phyloP scores from a whole-genome alignment of 2,329 filamentous ascomycete genomes.

The Trichoderma sp. region DNA sequence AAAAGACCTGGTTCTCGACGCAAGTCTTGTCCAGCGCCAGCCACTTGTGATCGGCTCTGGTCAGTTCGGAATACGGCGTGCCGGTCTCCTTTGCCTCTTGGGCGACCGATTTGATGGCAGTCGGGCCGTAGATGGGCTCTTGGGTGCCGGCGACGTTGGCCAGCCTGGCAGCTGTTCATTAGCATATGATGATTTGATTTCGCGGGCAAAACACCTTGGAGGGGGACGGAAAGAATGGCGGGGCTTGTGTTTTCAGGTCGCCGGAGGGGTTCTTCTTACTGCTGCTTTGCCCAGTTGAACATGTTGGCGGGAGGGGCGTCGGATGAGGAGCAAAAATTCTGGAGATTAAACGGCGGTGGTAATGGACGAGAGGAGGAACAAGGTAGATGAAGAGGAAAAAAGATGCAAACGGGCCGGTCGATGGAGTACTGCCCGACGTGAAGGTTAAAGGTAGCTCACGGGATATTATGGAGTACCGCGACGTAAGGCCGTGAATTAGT shows the following conservation, averaged over 20 bases:
- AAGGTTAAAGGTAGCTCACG: background rate
- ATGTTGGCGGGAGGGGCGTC: conserved; percentile 50
- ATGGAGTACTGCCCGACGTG: conserved; percentile 8
- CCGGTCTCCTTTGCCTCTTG: conserved; percentile 67
- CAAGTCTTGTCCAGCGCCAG: conserved; percentile 75
- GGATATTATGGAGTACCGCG: background rate
- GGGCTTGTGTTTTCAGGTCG: background rate
- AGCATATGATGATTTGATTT: conserved; percentile 13
- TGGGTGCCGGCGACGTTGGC: conserved; percentile 89
- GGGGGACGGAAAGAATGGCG: conserved; percentile 11
- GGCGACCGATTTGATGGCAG: conserved; percentile 82
- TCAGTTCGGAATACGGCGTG: conserved; percentile 78
- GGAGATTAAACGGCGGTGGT: background rate
- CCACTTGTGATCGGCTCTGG: conserved; percentile 82
- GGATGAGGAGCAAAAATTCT: background rate
- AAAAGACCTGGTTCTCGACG: conserved; percentile 95
- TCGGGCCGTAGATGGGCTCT: conserved; percentile 91
- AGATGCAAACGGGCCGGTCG: conserved; percentile 6
- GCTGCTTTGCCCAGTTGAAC: conserved; percentile 95
- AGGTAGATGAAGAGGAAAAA: background rate
- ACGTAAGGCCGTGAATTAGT: background rate
- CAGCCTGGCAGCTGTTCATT: conserved; percentile 48
- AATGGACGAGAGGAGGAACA: conserved; percentile 2
- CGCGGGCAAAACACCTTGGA: background rate
- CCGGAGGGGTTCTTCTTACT: conserved; percentile 56